Percentiles rank a stretch among this genome's conserved stretches.
Evolutionary conservation across 2,329 filamentous ascomycete genomes (phyloP).

Genomic region (Fusarium praegraminearum): DNA sequence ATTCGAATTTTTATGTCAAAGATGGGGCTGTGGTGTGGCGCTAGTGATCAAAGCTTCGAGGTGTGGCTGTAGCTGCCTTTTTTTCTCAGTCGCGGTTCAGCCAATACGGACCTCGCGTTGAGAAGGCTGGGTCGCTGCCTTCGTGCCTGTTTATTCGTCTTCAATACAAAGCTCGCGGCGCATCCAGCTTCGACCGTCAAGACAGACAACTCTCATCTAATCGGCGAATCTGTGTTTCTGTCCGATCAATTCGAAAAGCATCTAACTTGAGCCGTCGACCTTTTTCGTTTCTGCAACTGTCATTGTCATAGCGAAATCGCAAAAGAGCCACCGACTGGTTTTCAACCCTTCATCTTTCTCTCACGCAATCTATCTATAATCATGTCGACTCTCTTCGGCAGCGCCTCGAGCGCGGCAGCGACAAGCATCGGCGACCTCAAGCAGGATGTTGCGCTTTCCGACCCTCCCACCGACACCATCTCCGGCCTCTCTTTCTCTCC

Average conservation of each 20-base stretch:
- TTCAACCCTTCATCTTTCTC: conserved; percentile 10
- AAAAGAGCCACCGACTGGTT: conserved; percentile 15
- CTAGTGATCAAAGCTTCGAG: conserved; percentile 29
- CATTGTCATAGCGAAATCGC: neutral
- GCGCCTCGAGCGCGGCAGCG: conserved; percentile 60
- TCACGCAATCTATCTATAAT: conserved; percentile 40
- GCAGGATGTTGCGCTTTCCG: conserved; percentile 83
- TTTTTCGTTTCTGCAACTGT: neutral
- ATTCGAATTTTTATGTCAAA: conserved; percentile 46
- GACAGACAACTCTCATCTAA: conserved; percentile 1
- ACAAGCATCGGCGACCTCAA: conserved; percentile 85
- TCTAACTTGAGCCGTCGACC: neutral
- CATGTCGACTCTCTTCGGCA: conserved; percentile 75
- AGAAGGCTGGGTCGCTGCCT: conserved; percentile 48
- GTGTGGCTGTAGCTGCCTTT: conserved; percentile 38
- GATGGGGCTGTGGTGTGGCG: conserved; percentile 39
- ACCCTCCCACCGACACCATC: conserved; percentile 88
- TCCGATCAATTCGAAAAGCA: neutral
- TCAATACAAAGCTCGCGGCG: conserved; percentile 42
- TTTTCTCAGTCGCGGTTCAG: conserved; percentile 32
- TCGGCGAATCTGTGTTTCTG: neutral
- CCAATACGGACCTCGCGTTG: conserved; percentile 47
- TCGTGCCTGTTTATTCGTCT: conserved; percentile 45
- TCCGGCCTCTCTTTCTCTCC: conserved; percentile 88
- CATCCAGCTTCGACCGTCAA: conserved; percentile 21